phyloP scores from a whole-genome alignment of 345 rosid species.

The Conringia planisiliqua region DNA sequence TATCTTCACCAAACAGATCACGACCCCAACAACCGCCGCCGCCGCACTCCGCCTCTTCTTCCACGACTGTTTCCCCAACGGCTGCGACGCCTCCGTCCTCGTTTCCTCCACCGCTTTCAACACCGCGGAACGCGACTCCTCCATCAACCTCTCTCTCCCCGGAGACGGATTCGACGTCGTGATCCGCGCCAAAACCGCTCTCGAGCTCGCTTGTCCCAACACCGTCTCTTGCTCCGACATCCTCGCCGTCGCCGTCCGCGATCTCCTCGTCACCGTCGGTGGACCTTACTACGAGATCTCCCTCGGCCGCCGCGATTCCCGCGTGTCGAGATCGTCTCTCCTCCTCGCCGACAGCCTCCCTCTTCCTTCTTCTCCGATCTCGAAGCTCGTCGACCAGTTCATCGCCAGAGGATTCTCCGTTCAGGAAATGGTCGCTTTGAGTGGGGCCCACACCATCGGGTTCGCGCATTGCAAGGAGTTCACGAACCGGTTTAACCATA shows the following conservation, averaged over 20 bases:
- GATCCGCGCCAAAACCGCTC: conserved; percentile 74
- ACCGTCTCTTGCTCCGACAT: conserved; percentile 89
- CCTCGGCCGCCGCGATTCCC: conserved; percentile 71
- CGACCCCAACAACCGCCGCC: conserved; percentile 78
- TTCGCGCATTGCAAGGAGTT: conserved; percentile 58
- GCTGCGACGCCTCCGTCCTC: conserved; percentile 75
- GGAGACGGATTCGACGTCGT: conserved; percentile 88
- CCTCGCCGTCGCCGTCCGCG: conserved; percentile 69
- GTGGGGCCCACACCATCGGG: conserved; percentile 62
- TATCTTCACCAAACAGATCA: conserved; percentile 69
- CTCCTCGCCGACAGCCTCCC: conserved; percentile 54
- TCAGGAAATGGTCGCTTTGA: conserved; percentile 48
- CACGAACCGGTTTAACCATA: not conserved
- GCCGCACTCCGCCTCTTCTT: conserved; percentile 68
- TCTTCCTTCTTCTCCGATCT: conserved; percentile 55
- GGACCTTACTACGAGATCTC: conserved; percentile 65
- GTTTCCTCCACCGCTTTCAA: conserved; percentile 58
- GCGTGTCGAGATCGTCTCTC: conserved; percentile 45
- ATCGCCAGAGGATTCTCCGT: not conserved
- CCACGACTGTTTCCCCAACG: conserved; percentile 79
- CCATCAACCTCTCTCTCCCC: conserved; percentile 76
- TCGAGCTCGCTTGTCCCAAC: conserved; percentile 80
- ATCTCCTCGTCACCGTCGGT: conserved; percentile 61
- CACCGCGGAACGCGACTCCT: conserved; percentile 69
- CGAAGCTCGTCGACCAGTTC: conserved; percentile 26